Evolutionary conservation across 2,329 filamentous ascomycete species (phyloP), one percentile per base, ranked within the genome.

Genomic region (Talaromyces sp.): DNA sequence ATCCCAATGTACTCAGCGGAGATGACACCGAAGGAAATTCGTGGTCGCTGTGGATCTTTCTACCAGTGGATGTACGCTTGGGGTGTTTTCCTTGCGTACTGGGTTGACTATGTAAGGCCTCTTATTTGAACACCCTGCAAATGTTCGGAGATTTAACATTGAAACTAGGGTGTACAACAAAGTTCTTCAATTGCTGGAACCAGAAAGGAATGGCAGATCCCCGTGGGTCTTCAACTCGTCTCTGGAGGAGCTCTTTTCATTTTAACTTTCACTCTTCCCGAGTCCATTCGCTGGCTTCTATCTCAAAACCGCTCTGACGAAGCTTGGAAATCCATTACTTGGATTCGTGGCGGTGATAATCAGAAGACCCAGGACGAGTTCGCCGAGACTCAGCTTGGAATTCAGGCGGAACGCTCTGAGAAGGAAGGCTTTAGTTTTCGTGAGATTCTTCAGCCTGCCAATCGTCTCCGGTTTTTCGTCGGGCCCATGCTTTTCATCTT

Each of bases 271-370:
- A 78, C 84, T 56, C 70, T 86, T 1, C 84, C 85, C 0, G 84
- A 87, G 61, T 84, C 81, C 0, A 85, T 85, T 1, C 72, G 84
- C 48, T 86, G 83, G 83, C 75, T 86, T 4, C 37, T 55, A 47
- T 42, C 41, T 6, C 27, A 55, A 19, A 48, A 52, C 20, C 52
- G 77, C 74, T 7, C 75, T 69, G 71, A 68, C 3, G 57, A 60
- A 40, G 54, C 57, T 13, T 60, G 57, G 55, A 54, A 49, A 29
- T 52, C 57, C 11, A 57, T 60, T 11, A 66, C 65, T 36, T 81
- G 77, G 77, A 76, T 80, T 47, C 72, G 79, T 9, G 77, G 71
- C 3, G 71, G 72, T 45, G 68, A 70, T 40, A 72, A 71, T 3
- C 57, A 66, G 22, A 66, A 60, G 8, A 72, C 71, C 0, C 49